Evolutionary conservation across 441 rosid species (phyloP).

Genomic region (Pelargonium hybrid): DNA sequence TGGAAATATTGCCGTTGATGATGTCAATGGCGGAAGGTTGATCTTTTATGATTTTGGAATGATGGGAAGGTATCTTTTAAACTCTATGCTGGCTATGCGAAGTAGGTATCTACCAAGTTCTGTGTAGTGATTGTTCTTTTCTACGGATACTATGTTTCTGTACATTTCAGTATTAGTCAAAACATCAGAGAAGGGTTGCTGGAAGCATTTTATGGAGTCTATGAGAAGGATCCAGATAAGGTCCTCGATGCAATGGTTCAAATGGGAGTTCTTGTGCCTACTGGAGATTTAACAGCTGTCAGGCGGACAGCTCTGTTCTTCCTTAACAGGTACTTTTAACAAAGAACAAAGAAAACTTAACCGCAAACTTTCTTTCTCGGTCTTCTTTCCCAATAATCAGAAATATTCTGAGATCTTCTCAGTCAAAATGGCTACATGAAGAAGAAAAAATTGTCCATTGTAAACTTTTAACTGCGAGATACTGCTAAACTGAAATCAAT

Average conservation of each 20-base stretch:
- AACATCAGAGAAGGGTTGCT: constrained; percentile 91
- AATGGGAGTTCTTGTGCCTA: constrained; percentile 99
- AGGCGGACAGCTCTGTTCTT: constrained; percentile 90
- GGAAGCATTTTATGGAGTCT: constrained; percentile 82
- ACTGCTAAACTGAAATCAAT: neutral
- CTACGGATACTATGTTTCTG: constrained; percentile 9
- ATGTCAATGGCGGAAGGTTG: constrained; percentile 91
- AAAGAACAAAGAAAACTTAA: neutral
- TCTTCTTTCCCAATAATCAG: too few species aligned
- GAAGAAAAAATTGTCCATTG: neutral
- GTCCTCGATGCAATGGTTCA: constrained; percentile 92
- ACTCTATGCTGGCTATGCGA: constrained; percentile 12
- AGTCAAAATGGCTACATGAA: neutral
- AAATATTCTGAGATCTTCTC: neutral
- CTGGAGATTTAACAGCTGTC: constrained; percentile 94
- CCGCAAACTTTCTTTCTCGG: neutral
- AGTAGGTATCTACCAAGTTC: neutral
- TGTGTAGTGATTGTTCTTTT: constrained; percentile 13
- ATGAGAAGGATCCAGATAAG: constrained; percentile 94
- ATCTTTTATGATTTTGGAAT: constrained; percentile 97
- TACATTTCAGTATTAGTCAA: constrained; percentile 66
- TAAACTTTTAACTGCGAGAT: neutral
- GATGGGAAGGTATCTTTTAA: constrained; percentile 87
- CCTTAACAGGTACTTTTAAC: constrained; percentile 59
- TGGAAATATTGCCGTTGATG: constrained; percentile 97